These are phyloP conservation scores for Noccaea bulbosa DNA, from an alignment of 345 rosid genomes.

Conservation along the genomic window DNA sequence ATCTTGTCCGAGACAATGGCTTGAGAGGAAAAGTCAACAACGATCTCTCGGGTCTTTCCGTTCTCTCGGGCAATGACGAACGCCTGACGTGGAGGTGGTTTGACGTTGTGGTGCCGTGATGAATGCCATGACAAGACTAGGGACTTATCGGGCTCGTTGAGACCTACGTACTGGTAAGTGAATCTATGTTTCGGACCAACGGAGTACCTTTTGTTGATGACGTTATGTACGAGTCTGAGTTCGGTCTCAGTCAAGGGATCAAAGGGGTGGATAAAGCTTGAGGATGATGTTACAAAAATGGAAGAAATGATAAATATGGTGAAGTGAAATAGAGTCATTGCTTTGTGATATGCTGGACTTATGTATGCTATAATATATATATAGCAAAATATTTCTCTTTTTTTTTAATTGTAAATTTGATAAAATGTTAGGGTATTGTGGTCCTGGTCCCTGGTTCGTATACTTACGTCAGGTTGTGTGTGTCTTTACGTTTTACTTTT, in stretches of 20 bases:
- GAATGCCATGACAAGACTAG: conserved; percentile 59
- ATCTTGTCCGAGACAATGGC: conserved; percentile 47
- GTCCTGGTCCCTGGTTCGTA: no score
- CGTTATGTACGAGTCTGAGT: conserved; percentile 49
- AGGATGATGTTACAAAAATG: conserved; percentile 25
- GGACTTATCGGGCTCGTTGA: conserved; percentile 70
- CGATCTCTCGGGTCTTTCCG: conserved; percentile 51
- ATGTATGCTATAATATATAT: background rate
- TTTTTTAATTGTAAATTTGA: no score
- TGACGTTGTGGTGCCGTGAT: conserved; percentile 20
- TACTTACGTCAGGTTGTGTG: no score
- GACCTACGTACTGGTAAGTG: conserved; percentile 64
- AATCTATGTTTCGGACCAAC: conserved; percentile 46
- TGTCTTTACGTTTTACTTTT: no score
- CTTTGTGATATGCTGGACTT: background rate
- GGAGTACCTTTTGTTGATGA: conserved; percentile 40
- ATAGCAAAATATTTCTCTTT: background rate
- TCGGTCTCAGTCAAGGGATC: conserved; percentile 65
- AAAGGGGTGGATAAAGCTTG: conserved; percentile 45
- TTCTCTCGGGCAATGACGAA: conserved; percentile 56
- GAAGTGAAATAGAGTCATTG: conserved; percentile 27
- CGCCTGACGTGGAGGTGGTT: conserved; percentile 56
- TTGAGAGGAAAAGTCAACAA: conserved; percentile 52
- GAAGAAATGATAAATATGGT: conserved; percentile 11
- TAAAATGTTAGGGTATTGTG: no score